Base-by-base conservation (phyloP, 2,329 filamentous ascomycete genomes). In the Monosporascus sp. region DNA sequence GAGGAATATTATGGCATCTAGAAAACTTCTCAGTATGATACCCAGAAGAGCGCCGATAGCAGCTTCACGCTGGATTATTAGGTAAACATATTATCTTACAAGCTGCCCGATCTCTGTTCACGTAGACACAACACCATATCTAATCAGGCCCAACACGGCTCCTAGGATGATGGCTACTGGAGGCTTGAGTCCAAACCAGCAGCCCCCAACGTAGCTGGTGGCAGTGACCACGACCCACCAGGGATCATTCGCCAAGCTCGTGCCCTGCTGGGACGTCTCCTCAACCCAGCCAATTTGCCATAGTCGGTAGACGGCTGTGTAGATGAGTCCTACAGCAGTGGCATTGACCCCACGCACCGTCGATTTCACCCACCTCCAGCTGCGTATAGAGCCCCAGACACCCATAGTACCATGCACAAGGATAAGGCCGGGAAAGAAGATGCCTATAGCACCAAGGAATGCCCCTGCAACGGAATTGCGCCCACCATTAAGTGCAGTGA, bases 201-300 rank as follows among this genome's bases (percentile, higher is more conserved):
- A 58, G 1, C 70, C 63, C 1, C 69, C 69, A 2, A 72, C 63
- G 51, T 66, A 70, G 9, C 58, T 62, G 3, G 68, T 67, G 4
- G 79, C 78, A 2, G 82, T 77, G 1, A 85, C 75, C 3, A 84
- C 80, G 18, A 86, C 76, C 80, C 82, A 86, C 80, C 82, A 86
- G 1, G 83, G 81, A 55, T 86, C 82, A 38, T 75, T 71, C 0
- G 70, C 81, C 45, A 86, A 62, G 58, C 78, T 82, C 47, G 72
- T 75, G 0, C 83, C 83, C 2, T 63, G 62, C 52, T 72, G 69
- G 18, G 73, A 75, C 0, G 71, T 70, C 22, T 77, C 68, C 14
- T 78, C 79, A 6, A 87, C 67, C 55, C 77, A 84, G 0, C 84
- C 84, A 59, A 86, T 79, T 67, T 84, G 74, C 80, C 80, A 85